These are phyloP conservation scores for Drechslerella stenobrocha DNA, from an alignment of 2,329 filamentous ascomycete species.

Conservation along the genomic window DNA sequence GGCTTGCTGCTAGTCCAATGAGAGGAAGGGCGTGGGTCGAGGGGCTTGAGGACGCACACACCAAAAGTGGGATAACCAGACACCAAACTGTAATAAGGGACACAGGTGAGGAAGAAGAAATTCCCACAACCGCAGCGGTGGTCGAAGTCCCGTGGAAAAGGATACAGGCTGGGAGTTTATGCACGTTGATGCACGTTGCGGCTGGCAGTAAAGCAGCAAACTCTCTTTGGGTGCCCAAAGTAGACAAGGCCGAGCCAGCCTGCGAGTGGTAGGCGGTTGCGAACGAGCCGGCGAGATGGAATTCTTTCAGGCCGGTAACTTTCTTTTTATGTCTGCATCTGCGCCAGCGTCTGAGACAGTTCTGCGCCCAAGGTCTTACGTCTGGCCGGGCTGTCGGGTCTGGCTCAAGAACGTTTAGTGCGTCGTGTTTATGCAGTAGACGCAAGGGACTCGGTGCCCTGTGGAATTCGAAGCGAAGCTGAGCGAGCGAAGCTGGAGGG, in stretches of 20 bases:
- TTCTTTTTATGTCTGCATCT: conserved; percentile 7
- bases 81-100: conserved; percentile 10
- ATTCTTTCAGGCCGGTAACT: neutral
- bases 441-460: neutral
- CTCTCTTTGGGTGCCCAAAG: conserved; percentile 47
- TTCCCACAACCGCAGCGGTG: neutral
- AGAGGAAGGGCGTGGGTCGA: conserved; percentile 39
- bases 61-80: conserved; percentile 42
- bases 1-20: conserved; percentile 40
- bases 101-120: conserved; percentile 38
- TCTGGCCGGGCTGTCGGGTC: neutral
- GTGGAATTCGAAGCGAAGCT: conserved; percentile 3
- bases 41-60: conserved; percentile 40
- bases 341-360: conserved; percentile 5
- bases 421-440: neutral
- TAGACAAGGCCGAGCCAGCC: conserved; percentile 38
- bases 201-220: conserved; percentile 38
- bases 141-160: conserved; percentile 41
- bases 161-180: conserved; percentile 49
- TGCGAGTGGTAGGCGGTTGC: conserved; percentile 46
- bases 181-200: conserved; percentile 49
- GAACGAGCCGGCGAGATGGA: neutral
- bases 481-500: neutral
- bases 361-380: neutral
- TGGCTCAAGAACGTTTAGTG: neutral